phyloP scores from a whole-genome alignment of 495 filamentous ascomycete species.

The Cetradonia linearis region DNA sequence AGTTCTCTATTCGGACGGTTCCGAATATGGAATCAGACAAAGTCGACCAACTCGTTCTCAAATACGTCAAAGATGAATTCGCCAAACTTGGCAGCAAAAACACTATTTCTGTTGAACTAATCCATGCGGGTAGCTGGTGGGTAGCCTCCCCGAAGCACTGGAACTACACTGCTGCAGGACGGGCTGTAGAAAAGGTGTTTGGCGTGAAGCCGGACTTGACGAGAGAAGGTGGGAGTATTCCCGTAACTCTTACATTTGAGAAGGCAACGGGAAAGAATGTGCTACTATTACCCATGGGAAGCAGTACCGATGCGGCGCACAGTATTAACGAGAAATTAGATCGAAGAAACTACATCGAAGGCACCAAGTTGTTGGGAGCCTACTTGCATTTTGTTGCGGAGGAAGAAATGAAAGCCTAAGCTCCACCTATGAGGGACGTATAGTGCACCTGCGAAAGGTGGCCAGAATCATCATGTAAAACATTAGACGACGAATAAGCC shows the following conservation, averaged over 20 bases:
- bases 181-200: constrained; percentile 88
- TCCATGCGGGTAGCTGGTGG: constrained; percentile 97
- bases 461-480: background rate
- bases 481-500: background rate
- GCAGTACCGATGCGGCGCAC: constrained; percentile 90
- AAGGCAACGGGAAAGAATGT: constrained; percentile 98
- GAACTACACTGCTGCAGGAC: constrained; percentile 90
- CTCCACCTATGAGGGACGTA: background rate
- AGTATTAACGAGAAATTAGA: constrained; percentile 98
- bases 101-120: constrained; percentile 62
- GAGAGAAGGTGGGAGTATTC: constrained; percentile 92
- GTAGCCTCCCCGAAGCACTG: constrained; percentile 92
- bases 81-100: constrained; percentile 84
- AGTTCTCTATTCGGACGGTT: constrained; percentile 95
- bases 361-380: constrained; percentile 88
- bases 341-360: constrained; percentile 93
- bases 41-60: constrained; percentile 73
- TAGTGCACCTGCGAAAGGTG: background rate
- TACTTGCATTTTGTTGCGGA: constrained; percentile 96
- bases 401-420: constrained; percentile 49
- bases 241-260: constrained; percentile 94
- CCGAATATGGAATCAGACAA: constrained; percentile 91
- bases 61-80: constrained; percentile 68
- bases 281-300: constrained; percentile 89
- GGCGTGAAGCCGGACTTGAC: constrained; percentile 90